Conservation (phyloP, 1,139 yeast genomes). For the Geotrichum candidum region DNA sequence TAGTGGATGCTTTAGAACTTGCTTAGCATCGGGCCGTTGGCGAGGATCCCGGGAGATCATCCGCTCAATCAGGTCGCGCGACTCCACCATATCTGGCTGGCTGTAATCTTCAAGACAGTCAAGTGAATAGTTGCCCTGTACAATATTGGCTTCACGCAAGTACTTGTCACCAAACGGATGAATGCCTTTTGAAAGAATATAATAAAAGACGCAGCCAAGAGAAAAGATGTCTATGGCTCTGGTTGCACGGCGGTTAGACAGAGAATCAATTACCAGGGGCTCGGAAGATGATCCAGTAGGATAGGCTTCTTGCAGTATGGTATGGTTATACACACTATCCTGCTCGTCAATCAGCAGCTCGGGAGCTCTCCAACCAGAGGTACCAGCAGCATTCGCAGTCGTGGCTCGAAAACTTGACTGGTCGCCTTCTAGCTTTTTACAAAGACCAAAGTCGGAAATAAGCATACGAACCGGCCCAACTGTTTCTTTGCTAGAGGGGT, state of each 20-base stretch:
- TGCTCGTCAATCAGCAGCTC: slow-evolving; percentile 49
- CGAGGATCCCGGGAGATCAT: slow-evolving; percentile 71
- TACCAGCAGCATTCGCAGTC: slow-evolving; percentile 90
- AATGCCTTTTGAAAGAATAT: slow-evolving; percentile 73
- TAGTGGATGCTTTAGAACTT: slow-evolving; percentile 73
- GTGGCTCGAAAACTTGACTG: slow-evolving; percentile 93
- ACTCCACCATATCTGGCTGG: slow-evolving; percentile 52
- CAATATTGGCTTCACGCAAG: slow-evolving; percentile 80
- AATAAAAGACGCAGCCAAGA: slow-evolving; percentile 88
- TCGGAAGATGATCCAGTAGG: slow-evolving; percentile 26
- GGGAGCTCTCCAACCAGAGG: slow-evolving; percentile 98
- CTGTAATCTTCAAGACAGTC: slow-evolving; percentile 39
- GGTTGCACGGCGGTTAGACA: slow-evolving; percentile 59
- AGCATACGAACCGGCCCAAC: slow-evolving; percentile 53
- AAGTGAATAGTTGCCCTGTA: slow-evolving; percentile 61
- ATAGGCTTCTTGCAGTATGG: background rate
- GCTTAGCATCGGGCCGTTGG: slow-evolving; percentile 64
- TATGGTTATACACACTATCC: slow-evolving; percentile 9
- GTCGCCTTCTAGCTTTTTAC: slow-evolving; percentile 84
- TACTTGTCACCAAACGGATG: slow-evolving; percentile 95
- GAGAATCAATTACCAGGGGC: slow-evolving; percentile 36
- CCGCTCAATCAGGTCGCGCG: slow-evolving; percentile 59
- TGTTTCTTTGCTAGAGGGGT: slow-evolving; percentile 21
- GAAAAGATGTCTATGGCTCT: slow-evolving; percentile 92
- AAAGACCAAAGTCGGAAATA: slow-evolving; percentile 92